Conservation (phyloP, 139 green algal species). For the Zygnema cylindricum region DNA sequence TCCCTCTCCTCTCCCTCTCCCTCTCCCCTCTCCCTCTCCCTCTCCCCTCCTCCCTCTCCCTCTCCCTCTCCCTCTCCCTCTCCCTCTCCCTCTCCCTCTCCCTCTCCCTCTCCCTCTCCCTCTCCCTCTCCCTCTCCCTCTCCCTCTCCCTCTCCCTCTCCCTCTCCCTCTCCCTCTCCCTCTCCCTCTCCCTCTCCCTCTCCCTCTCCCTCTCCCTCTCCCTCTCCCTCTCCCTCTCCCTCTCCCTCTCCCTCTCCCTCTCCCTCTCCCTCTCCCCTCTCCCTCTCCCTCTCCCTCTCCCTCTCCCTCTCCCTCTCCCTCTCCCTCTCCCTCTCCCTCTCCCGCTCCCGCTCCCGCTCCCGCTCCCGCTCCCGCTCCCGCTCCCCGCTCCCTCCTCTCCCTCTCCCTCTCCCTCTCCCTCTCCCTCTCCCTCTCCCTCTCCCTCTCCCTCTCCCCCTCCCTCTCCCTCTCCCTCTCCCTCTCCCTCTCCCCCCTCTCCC, state of each 20-base stretch:
- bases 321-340: no score
- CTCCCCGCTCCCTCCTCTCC: no score
- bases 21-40: no score
- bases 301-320: no score
- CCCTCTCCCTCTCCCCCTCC: neutral
- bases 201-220: neutral
- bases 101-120: neutral
- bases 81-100: neutral
- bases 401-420: neutral
- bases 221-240: neutral
- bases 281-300: no score
- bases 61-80: no score
- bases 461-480: neutral
- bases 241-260: neutral
- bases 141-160: neutral
- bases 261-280: constrained; percentile 16
- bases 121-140: neutral
- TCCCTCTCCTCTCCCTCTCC: neutral
- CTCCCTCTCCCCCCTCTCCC: neutral
- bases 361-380: no score
- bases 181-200: neutral
- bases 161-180: neutral
- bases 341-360: no score
- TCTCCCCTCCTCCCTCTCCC: no score
- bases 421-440: constrained; percentile 1